Base-by-base conservation (phyloP, 192 early-diverging fungal genomes). In the Coemansia sp. region DNA sequence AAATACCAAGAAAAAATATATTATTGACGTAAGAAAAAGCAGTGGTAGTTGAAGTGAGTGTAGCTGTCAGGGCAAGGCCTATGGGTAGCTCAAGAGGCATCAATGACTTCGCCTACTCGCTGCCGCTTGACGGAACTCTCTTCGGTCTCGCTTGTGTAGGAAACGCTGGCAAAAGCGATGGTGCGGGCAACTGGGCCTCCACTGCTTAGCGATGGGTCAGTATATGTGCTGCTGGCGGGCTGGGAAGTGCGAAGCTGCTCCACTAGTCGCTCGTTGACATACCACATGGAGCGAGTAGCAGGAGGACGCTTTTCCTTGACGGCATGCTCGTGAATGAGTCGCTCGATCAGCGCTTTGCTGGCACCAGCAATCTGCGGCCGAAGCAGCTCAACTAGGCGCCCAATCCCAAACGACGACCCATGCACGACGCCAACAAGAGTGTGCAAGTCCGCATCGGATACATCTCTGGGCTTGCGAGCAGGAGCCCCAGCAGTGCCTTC, bases 341-440 rank as follows among this genome's bases (percentile, higher is more conserved):
- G 71, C 64, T 83, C 81, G 33, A 77, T 69, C 59, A 77, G 72
- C n/a, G 69, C 66, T 53, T 83, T 83, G 37, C 66, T 75, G 11
- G 70, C 69, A 1, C 59, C 64, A 1, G 72, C 65, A 6, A 83
- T 65, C 10, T 36, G 58, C 11, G 38, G 59, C 42, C 75, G 73
- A 7, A 74, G 56, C 59, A 75, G 66, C 12, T 77, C 81, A 14
- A 77, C 73, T 9, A 83, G 64, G 26, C 63, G 65, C 45, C 61
- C 38, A 1, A 83, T 58, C 16, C 70, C 72, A 9, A 77, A 59
- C 18, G 68, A 61, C n/a, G 75, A 77, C n/a, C 66, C 81, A 34
- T 83, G 81, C n/a, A 83, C 68, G 21, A 75, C 52, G 25, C 36
- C 58, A 31, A 59, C 68, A 43, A 77, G 50, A 5, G 33, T 50